Percentiles rank a stretch among this genome's conserved stretches.
Conservation (phyloP, 805 yeast species). For the Candida maltosa region DNA sequence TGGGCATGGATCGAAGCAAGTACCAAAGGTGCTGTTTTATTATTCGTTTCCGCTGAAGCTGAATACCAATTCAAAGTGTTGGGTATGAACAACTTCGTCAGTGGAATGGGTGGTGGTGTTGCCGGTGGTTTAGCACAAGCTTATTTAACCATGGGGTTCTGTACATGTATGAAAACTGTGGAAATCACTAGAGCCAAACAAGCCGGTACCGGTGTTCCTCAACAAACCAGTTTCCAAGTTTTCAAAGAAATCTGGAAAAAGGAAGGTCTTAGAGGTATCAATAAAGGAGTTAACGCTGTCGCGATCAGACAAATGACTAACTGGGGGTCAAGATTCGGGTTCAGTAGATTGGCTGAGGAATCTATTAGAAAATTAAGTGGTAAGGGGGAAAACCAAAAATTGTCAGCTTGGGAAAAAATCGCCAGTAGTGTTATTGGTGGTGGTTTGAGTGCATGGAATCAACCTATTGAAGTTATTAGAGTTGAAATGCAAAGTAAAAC, state of each 20-base stretch:
- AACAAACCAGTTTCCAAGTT: slow-evolving; percentile 76
- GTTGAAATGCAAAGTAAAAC: slow-evolving; percentile 97
- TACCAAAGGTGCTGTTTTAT: slow-evolving; percentile 95
- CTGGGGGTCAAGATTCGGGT: slow-evolving; percentile 98
- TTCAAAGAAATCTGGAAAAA: slow-evolving; percentile 77
- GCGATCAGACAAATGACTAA: slow-evolving; percentile 99
- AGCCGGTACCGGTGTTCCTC: slow-evolving; percentile 55
- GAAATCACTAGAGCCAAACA: slow-evolving; percentile 92
- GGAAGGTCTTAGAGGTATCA: slow-evolving; percentile 93
- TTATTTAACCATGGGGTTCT: slow-evolving; percentile 94
- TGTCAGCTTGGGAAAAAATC: slow-evolving; percentile 77
- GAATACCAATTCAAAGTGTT: slow-evolving; percentile 69
- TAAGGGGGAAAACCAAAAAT: slow-evolving; percentile 54
- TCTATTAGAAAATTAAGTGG: slow-evolving; percentile 62
- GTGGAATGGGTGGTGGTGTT: slow-evolving; percentile 96
- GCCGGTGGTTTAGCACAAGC: slow-evolving; percentile 96
- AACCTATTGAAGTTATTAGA: slow-evolving; percentile 96
- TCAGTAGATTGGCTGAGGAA: slow-evolving; percentile 89
- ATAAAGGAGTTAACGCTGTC: slow-evolving; percentile 97
- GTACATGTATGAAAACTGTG: slow-evolving; percentile 98
- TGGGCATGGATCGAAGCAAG: slow-evolving; percentile 99
- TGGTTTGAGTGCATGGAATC: slow-evolving; percentile 97
- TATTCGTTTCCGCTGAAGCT: slow-evolving; percentile 89
- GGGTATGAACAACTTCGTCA: slow-evolving; percentile 64
- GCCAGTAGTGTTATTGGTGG: slow-evolving; percentile 90